Percentiles rank a stretch among this genome's conserved stretches.
Evolutionary conservation across 1,284 basidiomycete species (phyloP).

Genomic region (Ustilago shanxiensis): DNA sequence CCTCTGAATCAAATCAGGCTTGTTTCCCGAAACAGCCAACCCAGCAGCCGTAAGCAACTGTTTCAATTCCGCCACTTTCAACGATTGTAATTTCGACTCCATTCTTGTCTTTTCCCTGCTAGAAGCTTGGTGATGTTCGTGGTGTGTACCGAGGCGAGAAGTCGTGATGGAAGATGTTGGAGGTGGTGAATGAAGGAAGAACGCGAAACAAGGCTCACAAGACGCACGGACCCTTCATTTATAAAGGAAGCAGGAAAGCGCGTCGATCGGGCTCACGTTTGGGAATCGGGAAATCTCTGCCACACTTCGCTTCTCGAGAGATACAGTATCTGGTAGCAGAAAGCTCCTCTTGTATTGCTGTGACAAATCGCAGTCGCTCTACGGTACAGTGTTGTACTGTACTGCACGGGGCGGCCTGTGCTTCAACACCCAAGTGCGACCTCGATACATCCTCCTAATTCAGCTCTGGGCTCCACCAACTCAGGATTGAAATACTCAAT

Average conservation of each 20-base stretch:
- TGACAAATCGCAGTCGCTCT: too few species aligned
- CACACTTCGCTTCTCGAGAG: background rate
- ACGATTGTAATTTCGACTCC: slow-evolving; percentile 61
- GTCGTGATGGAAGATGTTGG: background rate
- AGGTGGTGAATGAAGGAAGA: background rate
- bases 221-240: background rate
- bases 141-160: background rate
- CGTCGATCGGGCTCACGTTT: background rate
- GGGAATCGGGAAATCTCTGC: background rate
- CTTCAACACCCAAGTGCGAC: slow-evolving; percentile 41
- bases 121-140: too few species aligned
- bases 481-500: slow-evolving; percentile 64
- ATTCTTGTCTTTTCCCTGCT: slow-evolving; percentile 16
- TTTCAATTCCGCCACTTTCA: slow-evolving; percentile 67
- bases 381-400: too few species aligned
- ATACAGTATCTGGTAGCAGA: too few species aligned
- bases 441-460: slow-evolving; percentile 62
- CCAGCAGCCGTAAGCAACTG: slow-evolving; percentile 51
- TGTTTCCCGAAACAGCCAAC: slow-evolving; percentile 60
- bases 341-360: too few species aligned
- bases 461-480: slow-evolving; percentile 63
- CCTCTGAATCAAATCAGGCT: slow-evolving; percentile 63
- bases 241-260: background rate
- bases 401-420: too few species aligned
- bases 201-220: background rate